phyloP scores from a whole-genome alignment of 192 early-diverging fungal species.

The Umbelopsis isabellina region DNA sequence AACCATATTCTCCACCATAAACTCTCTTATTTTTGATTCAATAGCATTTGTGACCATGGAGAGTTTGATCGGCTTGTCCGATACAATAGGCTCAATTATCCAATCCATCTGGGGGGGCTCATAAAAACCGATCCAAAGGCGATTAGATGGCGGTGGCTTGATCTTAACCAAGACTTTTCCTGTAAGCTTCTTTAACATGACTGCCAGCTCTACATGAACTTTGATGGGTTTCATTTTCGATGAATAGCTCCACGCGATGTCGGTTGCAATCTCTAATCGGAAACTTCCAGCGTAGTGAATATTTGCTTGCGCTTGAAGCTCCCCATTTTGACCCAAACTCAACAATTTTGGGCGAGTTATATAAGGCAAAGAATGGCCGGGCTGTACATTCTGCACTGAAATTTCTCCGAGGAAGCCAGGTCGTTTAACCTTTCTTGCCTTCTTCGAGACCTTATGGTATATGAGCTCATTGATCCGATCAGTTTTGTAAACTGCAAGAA shows the following conservation, averaged over 20 bases:
- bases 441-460: slow-evolving; percentile 65
- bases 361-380: slow-evolving; percentile 79
- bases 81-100: slow-evolving; percentile 78
- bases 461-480: slow-evolving; percentile 61
- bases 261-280: slow-evolving; percentile 69
- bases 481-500: slow-evolving; percentile 71
- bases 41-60: slow-evolving; percentile 83
- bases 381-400: slow-evolving; percentile 70
- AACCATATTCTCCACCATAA: slow-evolving; percentile 76
- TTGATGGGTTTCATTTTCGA: slow-evolving; percentile 64
- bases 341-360: slow-evolving; percentile 77
- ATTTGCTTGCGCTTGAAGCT: slow-evolving; percentile 72
- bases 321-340: slow-evolving; percentile 70
- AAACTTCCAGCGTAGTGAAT: slow-evolving; percentile 71
- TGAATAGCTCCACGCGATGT: slow-evolving; percentile 60
- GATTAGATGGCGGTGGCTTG: slow-evolving; percentile 79
- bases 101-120: slow-evolving; percentile 75
- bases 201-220: slow-evolving; percentile 76
- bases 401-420: slow-evolving; percentile 83
- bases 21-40: slow-evolving; percentile 81
- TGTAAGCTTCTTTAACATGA: slow-evolving; percentile 71
- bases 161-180: slow-evolving; percentile 78
- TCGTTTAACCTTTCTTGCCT: slow-evolving; percentile 59
- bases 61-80: slow-evolving; percentile 81
- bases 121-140: slow-evolving; percentile 87